These are phyloP conservation scores for Bonia amplexicaulis DNA, from an alignment of 176 grass and related monocot species.

Conservation along the genomic window DNA sequence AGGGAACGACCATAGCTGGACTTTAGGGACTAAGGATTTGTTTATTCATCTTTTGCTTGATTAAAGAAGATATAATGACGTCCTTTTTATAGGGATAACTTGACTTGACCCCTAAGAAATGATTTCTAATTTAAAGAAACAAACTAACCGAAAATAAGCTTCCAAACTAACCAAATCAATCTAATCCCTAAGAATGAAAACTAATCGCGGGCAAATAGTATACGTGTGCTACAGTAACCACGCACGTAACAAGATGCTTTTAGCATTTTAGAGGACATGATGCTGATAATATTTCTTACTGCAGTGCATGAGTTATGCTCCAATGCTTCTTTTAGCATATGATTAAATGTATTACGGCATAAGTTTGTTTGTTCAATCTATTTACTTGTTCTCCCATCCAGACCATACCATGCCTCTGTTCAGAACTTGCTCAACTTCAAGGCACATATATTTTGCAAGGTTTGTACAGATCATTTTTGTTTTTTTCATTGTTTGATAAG, in stretches of 20 bases:
- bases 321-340: constrained; percentile 3
- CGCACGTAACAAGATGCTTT: not conserved
- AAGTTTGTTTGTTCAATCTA: constrained; percentile 11
- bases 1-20: too few species aligned
- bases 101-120: too few species aligned
- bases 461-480: constrained; percentile 22
- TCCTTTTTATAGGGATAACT: too few species aligned
- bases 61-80: too few species aligned
- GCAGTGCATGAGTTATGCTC: not conserved
- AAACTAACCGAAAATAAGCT: too few species aligned
- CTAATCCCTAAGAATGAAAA: too few species aligned
- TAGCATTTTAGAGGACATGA: not conserved
- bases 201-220: too few species aligned
- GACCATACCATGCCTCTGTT: constrained; percentile 95
- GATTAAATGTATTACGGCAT: not conserved
- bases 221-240: too few species aligned
- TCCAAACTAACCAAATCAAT: too few species aligned
- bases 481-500: constrained; percentile 11
- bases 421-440: constrained; percentile 98
- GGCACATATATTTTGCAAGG: constrained; percentile 99
- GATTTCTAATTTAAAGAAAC: too few species aligned
- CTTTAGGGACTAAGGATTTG: too few species aligned
- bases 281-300: constrained; percentile 14
- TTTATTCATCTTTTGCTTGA: too few species aligned
- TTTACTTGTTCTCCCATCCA: constrained; percentile 43